Evolutionary conservation across 2,329 filamentous ascomycete species (phyloP), one percentile per base, ranked within the genome.

Genomic region (Ophiobolus disseminans): DNA sequence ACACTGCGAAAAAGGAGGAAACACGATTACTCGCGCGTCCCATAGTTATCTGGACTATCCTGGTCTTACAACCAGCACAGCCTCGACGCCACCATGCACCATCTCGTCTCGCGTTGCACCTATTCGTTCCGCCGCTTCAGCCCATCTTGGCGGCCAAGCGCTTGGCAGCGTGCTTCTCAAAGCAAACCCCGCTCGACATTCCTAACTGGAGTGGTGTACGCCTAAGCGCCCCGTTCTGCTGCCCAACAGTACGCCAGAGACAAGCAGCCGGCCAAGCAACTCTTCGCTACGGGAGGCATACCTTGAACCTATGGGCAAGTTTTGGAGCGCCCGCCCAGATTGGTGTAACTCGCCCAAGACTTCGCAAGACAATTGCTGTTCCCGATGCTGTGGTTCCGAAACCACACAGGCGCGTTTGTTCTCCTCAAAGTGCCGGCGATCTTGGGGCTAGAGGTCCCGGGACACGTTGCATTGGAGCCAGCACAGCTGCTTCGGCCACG

Each of bases 71-170:
- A n/a, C 23, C 45, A 57, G 52, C 67, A 68, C 65, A 68, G 67
- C 66, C 67, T 66, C 67, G 57, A 55, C 62, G 66, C 66, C 65
- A 50, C 59, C 58, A 65, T 61, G 63, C 63, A 63, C 34, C 52
- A 19, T 34, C 35, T 57, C 52, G 53, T 50, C 50, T 44, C 39
- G 42, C 31, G 40, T 42, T 50, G 40, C 34, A 39, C 48, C 39
- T 46, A 56, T 60, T 58, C 48, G 55, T 55, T 62, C 57, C 60
- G 58, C 57, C 53, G 34, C 37, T 45, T 45, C 46, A 47, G 45
- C 55, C 45, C 44, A 45, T 20, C 58, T 59, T 60, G 59, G 58
- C 57, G 8, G 22, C 28, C 31, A 21, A 42, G 40, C 26, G n/a
- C 31, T 40, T 61, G 53, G 57, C 52, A 42, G 28, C 35, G 31